Evolutionary conservation across 108 stramenopile species (phyloP).

Genomic region (Nitzschia sp.): DNA sequence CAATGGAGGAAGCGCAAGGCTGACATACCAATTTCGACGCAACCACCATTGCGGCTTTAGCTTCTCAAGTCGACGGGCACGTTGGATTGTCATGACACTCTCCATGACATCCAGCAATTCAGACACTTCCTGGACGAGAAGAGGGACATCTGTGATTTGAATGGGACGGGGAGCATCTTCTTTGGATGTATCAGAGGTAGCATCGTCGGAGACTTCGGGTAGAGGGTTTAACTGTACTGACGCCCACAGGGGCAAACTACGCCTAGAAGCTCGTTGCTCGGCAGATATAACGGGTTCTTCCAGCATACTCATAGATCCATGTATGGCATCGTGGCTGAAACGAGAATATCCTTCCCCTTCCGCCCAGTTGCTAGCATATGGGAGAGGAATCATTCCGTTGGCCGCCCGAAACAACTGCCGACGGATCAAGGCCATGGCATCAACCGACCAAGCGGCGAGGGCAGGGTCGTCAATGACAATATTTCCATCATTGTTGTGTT

Average conservation of each 20-base stretch:
- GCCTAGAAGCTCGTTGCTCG: conserved; percentile 23
- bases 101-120: conserved; percentile 71
- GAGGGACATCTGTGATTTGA: conserved; percentile 58
- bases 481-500: conserved; percentile 47
- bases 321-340: conserved; percentile 16
- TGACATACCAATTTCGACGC: conserved; percentile 76
- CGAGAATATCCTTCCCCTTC: conserved; percentile 30
- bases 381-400: conserved; percentile 50
- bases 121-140: conserved; percentile 69
- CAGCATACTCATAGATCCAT: conserved; percentile 14
- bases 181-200: background rate
- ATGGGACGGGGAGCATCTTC: background rate
- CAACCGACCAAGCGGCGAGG: conserved; percentile 77
- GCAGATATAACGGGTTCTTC: conserved; percentile 11
- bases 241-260: conserved; percentile 16
- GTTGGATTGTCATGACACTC: conserved; percentile 63
- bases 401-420: conserved; percentile 67
- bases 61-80: conserved; percentile 58
- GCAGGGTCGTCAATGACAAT: conserved; percentile 70
- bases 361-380: conserved; percentile 64
- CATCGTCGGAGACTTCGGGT: background rate
- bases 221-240: background rate
- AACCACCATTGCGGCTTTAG: conserved; percentile 61
- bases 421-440: conserved; percentile 73
- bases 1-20: conserved; percentile 47